Base-by-base conservation (phyloP, 306 rosid genomes). In the Canavalia ensiformis region DNA sequence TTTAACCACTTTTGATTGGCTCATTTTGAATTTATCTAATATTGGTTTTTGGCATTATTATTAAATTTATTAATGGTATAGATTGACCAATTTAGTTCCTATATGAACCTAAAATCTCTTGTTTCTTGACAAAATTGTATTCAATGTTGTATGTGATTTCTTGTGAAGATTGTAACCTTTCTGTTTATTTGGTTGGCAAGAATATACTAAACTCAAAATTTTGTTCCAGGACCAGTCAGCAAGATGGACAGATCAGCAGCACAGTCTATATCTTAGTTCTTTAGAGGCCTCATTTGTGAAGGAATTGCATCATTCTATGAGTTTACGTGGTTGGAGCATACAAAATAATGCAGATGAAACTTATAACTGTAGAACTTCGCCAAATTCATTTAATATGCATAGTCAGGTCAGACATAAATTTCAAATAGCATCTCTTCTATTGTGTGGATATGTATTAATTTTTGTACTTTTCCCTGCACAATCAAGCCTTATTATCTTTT, bases 231-330 rank as follows among this genome's bases (percentile, higher is more conserved):
- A 78, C 64, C 83, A 81, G 66, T 55, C 82, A 8, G 86, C 88
- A 55, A 77, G 83, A 77, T 95, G 99, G 99, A 95, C 99, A 68
- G 84, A 95, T 84, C 89, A 95, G 84, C 83, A 83, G 85, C 99
- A 95, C 65, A 84, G 84, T 25, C 84, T 30, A 85, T 95, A 91
- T 86, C 82, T 95, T 83, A 84, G 81, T 78, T 90, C 92, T 65
- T 84, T 95, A 80, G 95, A 95, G 83, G 87, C 97, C 60, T 91
- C 99, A 50, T 95, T 95, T 83, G 91, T 93, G 65, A 87, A 88
- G 56, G 85, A 88, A 49, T 82, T 95, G 86, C 88, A 89, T 69
- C 81, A 5, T 45, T 87, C 90, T 62, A 77, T 86, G 73, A 68
- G 0, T 34, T 81, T 86, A 77, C 82, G 75, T 55, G 80, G 81